Conservation (phyloP, 1,284 basidiomycete species). For the Phaffia rhodozyma region DNA sequence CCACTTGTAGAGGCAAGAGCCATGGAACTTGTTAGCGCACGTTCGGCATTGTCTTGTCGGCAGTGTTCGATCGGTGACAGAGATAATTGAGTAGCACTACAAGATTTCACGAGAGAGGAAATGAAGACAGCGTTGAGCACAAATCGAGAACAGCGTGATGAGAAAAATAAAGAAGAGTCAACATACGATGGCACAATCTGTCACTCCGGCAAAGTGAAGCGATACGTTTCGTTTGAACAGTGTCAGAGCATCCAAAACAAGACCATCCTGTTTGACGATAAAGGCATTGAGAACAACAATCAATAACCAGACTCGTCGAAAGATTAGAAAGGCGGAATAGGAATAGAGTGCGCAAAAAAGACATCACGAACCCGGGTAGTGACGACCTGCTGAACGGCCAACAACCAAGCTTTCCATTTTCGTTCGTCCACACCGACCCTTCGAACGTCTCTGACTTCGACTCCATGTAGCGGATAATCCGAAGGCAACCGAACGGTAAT, state of each 20-base stretch:
- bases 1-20: constrained; percentile 90
- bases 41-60: constrained; percentile 89
- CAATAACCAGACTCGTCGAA: not conserved
- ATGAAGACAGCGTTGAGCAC: not conserved
- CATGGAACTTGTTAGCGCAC: constrained; percentile 92
- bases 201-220: constrained; percentile 83
- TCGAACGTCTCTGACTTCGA: constrained; percentile 77
- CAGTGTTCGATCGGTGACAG: constrained; percentile 73
- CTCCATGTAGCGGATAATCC: constrained; percentile 81
- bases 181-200: constrained; percentile 67
- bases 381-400: constrained; percentile 84
- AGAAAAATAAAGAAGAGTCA: constrained; percentile 52
- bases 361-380: constrained; percentile 57
- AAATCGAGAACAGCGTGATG: constrained; percentile 29
- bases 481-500: constrained; percentile 72
- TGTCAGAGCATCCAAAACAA: constrained; percentile 78
- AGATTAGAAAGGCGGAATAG: not conserved
- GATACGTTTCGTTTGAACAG: constrained; percentile 91
- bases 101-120: not conserved
- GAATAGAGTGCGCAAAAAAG: not conserved
- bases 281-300: not conserved
- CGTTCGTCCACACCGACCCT: constrained; percentile 81
- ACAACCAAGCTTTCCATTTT: constrained; percentile 86
- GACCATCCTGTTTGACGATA: constrained; percentile 54
- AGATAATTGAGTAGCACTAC: constrained; percentile 63